Conservation (phyloP, 805 yeast genomes). For the baker's yeast (Saccharomyces cerevisiae) region DNA sequence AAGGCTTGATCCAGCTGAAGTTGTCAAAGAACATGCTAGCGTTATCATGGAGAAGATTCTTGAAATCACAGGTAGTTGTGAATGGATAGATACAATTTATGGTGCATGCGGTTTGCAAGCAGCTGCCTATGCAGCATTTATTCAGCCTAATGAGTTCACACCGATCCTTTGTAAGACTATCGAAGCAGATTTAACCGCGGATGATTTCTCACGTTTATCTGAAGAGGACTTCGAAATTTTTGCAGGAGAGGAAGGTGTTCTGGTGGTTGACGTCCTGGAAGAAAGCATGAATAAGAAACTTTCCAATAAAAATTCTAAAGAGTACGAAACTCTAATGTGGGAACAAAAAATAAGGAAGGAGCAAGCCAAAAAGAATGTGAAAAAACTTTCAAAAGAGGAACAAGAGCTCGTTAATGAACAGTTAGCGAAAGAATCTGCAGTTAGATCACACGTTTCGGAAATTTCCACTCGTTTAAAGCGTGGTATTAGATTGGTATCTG, state of each 20-base stretch:
- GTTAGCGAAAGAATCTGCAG: conserved; percentile 48
- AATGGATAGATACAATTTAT: conserved; percentile 19
- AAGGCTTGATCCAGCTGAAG: conserved; percentile 52
- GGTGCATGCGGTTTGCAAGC: conserved; percentile 45
- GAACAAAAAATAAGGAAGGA: conserved; percentile 77
- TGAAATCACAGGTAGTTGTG: conserved; percentile 13
- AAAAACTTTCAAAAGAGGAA: conserved; percentile 72
- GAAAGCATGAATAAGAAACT: conserved; percentile 35
- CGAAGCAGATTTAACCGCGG: conserved; percentile 34
- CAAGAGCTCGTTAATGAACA: conserved; percentile 54
- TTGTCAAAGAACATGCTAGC: conserved; percentile 34
- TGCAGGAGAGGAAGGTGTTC: conserved; percentile 58
- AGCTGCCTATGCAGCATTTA: conserved; percentile 44
- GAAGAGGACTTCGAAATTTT: conserved; percentile 52
- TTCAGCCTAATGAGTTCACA: conserved; percentile 48
- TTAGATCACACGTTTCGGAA: conserved; percentile 41
- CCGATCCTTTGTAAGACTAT: conserved; percentile 43
- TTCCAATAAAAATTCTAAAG: conserved; percentile 67
- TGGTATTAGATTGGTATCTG: conserved; percentile 44
- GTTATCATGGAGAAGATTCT: conserved; percentile 15
- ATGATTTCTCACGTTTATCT: conserved; percentile 35
- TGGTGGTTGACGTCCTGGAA: conserved; percentile 58
- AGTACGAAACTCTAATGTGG: conserved; percentile 83
- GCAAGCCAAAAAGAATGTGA: conserved; percentile 43
- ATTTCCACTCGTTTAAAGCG: conserved; percentile 36